Base-by-base conservation (phyloP, 2,329 filamentous ascomycete species). In the Teratosphaeria zuluensis region DNA sequence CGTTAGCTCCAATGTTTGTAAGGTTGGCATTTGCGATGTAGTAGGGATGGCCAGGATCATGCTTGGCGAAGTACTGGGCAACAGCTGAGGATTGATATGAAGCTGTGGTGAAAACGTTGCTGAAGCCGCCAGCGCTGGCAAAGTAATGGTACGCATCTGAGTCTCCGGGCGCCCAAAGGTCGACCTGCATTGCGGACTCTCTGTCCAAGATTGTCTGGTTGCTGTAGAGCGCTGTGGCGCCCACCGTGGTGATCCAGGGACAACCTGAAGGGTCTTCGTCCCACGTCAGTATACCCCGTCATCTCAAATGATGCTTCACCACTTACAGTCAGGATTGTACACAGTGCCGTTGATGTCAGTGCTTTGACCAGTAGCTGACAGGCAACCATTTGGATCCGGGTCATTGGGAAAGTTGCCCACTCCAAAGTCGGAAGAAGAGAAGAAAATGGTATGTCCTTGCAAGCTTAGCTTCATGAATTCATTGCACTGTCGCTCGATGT, bases 381-480 rank as follows among this genome's bases (percentile, higher is more conserved):
- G 70, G 67, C 77, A 80, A 30, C 54, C 54, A 16, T 35, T 38
- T 8, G 54, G 31, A 8, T 35, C 33, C 12, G 31, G 54, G 21
- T 55, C 54, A 33, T 33, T 11, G 9, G 59, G 56, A 24, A 53
- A 52, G 28, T 32, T 42, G 16, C 24, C 57, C 28, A 77, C 75
- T 32, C 75, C 76, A 19, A 65, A 74, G 61, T 78, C 77, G 11
- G 76, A 75, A 2, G 72, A 76, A 0, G 76, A 74, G 64, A 77
- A 74, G 61, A 79, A 65, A 7, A 78, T 68, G 3, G 73, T 75
- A 6, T 77, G 74, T 11, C 77, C 77, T 53, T 77, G 76, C 56
- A 75, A 71, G 21, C 75, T 77, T n/a, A 79, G 73, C 60, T 79
- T 78, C 56, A 76, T 72, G 65, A 69, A 76, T 7, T 53, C 71